phyloP scores from a whole-genome alignment of 2,329 filamentous ascomycete genomes.

The Colletotrichum sp. region DNA sequence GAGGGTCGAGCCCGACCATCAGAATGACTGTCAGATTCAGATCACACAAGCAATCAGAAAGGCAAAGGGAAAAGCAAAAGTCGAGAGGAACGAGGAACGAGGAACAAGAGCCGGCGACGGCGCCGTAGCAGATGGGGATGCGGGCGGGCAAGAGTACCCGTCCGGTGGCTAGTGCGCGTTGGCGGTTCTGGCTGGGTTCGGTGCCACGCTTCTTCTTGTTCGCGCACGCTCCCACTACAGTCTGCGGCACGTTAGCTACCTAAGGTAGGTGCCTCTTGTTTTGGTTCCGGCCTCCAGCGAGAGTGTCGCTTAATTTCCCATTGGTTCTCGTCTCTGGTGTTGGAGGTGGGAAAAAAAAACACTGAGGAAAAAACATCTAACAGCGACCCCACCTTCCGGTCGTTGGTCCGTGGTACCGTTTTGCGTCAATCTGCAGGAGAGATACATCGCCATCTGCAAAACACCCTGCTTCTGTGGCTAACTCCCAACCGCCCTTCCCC shows the following conservation, averaged over 20 bases:
- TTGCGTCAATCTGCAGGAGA: background rate
- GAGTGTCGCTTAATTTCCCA: background rate
- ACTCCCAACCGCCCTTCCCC: background rate
- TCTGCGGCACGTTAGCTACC: background rate
- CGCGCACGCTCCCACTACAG: background rate
- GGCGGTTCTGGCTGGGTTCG: background rate
- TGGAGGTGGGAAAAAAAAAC: background rate
- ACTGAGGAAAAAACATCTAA: background rate
- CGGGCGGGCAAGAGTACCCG: background rate
- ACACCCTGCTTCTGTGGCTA: background rate
- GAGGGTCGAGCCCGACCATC: background rate
- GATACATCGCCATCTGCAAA: background rate
- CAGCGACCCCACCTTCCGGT: background rate
- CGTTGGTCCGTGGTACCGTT: background rate
- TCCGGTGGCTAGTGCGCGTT: conserved; percentile 4
- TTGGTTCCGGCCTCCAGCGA: background rate
- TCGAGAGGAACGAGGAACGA: background rate
- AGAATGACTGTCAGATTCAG: background rate
- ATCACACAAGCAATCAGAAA: background rate
- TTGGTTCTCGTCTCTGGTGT: background rate
- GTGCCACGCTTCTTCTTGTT: background rate
- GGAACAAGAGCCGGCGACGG: background rate
- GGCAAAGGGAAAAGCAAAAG: background rate
- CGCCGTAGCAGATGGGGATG: background rate
- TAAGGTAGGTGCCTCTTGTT: conserved; percentile 4